A percentile compares a stretch with the other conserved stretches of the same genome.
Evolutionary conservation across 768 basidiomycete species (phyloP).

Genomic region (Kwoniella heveanensis): DNA sequence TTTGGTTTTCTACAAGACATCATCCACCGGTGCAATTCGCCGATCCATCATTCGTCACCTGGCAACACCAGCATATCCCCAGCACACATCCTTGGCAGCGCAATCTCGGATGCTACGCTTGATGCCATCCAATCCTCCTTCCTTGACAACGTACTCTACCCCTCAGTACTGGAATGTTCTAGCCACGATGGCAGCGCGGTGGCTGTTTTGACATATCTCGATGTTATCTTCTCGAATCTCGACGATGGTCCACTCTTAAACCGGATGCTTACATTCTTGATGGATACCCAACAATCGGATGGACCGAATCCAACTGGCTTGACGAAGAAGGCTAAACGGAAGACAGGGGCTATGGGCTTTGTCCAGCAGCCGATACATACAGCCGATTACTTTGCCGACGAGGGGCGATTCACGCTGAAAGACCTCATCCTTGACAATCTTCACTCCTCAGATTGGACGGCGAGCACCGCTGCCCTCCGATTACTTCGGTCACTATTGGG

Average conservation of each 20-base stretch:
- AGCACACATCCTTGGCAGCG: conserved; percentile 69
- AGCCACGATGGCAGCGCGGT: conserved; percentile 91
- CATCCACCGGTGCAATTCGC: conserved; percentile 61
- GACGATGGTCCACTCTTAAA: conserved; percentile 43
- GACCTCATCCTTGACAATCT: conserved; percentile 82
- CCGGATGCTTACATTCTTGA: conserved; percentile 27
- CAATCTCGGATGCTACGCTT: conserved; percentile 80
- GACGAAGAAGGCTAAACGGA: conserved; percentile 46
- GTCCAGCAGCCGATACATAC: conserved; percentile 67
- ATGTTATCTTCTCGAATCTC: conserved; percentile 60
- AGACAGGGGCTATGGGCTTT: conserved; percentile 89
- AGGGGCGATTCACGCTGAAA: conserved; percentile 86
- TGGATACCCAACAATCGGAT: conserved; percentile 19
- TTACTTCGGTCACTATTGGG: conserved; percentile 74
- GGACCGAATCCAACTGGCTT: not conserved
- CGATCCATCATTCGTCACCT: conserved; percentile 1
- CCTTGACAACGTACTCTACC: conserved; percentile 88
- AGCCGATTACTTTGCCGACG: conserved; percentile 76
- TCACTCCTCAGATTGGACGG: conserved; percentile 66
- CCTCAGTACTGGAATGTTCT: conserved; percentile 89
- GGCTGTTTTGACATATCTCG: conserved; percentile 93
- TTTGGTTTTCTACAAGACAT: conserved; percentile 91
- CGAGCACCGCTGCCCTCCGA: conserved; percentile 76
- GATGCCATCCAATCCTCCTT: conserved; percentile 82
- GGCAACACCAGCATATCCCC: conserved; percentile 17